Conservation (phyloP, 2,329 filamentous ascomycete species). For the Moelleriella libera region DNA sequence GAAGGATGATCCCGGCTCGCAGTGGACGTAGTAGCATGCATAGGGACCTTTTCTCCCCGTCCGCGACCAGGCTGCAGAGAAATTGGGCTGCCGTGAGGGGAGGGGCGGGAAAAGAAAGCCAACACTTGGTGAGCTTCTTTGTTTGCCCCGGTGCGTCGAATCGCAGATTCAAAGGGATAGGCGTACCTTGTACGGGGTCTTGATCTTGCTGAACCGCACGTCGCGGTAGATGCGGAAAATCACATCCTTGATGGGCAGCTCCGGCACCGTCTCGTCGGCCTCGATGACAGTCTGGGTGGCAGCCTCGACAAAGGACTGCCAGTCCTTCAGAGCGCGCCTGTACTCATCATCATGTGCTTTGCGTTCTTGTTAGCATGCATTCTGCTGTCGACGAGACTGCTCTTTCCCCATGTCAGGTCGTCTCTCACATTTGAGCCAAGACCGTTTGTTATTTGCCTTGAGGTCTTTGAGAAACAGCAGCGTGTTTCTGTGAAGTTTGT, state of each 20-base stretch:
- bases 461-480: slow-evolving; percentile 43
- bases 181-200: slow-evolving; percentile 73
- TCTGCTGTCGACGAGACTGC: background rate
- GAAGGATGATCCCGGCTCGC: slow-evolving; percentile 58
- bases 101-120: background rate
- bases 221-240: slow-evolving; percentile 83
- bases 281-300: slow-evolving; percentile 58
- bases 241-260: slow-evolving; percentile 73
- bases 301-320: slow-evolving; percentile 61
- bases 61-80: slow-evolving; percentile 74
- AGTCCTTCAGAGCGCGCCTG: slow-evolving; percentile 65
- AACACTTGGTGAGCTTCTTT: background rate
- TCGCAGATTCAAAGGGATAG: background rate
- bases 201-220: slow-evolving; percentile 70
- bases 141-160: background rate
- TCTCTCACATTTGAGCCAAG: slow-evolving; percentile 44
- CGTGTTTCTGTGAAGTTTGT: slow-evolving; percentile 42
- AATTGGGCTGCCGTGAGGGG: slow-evolving; percentile 46
- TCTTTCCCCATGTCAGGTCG: background rate
- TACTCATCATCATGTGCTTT: slow-evolving; percentile 70
- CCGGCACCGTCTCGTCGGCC: slow-evolving; percentile 69
- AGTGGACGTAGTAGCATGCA: slow-evolving; percentile 78
- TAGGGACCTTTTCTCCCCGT: slow-evolving; percentile 80
- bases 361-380: background rate
- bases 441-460: slow-evolving; percentile 42